These are phyloP conservation scores for Ananas comosus DNA, from an alignment of 176 grass and related monocot species.

Conservation along the genomic window DNA sequence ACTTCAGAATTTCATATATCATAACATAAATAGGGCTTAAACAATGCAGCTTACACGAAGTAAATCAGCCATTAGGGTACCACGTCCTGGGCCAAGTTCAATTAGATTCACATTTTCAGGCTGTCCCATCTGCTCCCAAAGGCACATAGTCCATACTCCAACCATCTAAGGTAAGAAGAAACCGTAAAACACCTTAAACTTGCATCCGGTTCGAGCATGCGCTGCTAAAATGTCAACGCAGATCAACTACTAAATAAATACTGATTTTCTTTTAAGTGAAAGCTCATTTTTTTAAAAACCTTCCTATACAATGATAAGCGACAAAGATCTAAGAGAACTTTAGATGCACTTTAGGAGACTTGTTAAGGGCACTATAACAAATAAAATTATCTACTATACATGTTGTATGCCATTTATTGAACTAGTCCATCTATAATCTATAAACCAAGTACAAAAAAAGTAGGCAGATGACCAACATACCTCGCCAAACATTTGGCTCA, in stretches of 20 bases:
- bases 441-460: neutral
- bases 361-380: neutral
- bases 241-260: too few species aligned
- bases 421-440: neutral
- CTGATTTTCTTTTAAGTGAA: too few species aligned
- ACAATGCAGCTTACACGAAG: slow-evolving; percentile 37
- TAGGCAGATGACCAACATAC: slow-evolving; percentile 28
- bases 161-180: slow-evolving; percentile 46
- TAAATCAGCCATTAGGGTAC: slow-evolving; percentile 83
- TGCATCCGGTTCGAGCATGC: neutral
- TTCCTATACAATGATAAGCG: neutral
- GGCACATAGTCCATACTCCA: slow-evolving; percentile 78
- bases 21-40: too few species aligned
- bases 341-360: neutral
- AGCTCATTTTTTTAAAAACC: too few species aligned
- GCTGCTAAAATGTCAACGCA: too few species aligned
- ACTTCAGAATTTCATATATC: neutral
- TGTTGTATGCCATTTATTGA: neutral
- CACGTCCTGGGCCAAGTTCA: slow-evolving; percentile 86
- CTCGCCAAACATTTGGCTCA: slow-evolving; percentile 99
- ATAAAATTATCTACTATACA: neutral
- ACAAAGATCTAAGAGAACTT: neutral
- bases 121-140: slow-evolving; percentile 90
- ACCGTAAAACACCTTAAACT: neutral
- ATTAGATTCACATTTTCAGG: slow-evolving; percentile 77